Conservation (phyloP, 257 asterid species). For the Dorcoceras hygrometricum region DNA sequence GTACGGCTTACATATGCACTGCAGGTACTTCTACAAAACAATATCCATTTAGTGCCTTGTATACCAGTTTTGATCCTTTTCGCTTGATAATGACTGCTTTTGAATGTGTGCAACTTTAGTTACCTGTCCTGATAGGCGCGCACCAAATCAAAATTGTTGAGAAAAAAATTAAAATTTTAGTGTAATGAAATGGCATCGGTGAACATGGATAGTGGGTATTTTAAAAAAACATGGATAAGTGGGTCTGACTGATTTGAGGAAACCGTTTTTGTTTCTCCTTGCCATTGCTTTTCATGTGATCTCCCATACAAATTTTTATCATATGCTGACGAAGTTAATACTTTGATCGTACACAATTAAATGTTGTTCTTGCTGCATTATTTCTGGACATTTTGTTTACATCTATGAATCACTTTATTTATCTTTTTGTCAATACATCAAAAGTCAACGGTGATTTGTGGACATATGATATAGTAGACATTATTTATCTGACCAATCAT, state of each 20-base stretch:
- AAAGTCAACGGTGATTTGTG: constrained; percentile 4
- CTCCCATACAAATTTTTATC: neutral
- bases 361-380: constrained; percentile 13
- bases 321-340: constrained; percentile 1
- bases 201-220: no score
- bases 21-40: constrained; percentile 55
- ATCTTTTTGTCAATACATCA: constrained; percentile 13
- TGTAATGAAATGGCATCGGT: constrained; percentile 12
- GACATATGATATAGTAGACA: constrained; percentile 4
- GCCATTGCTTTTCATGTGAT: constrained; percentile 13
- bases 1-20: constrained; percentile 92
- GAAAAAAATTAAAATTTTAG: constrained; percentile 4
- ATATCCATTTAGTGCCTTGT: neutral
- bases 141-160: constrained; percentile 19
- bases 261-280: constrained; percentile 23
- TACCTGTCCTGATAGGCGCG: neutral
- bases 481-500: constrained; percentile 13
- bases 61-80: constrained; percentile 22
- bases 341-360: neutral
- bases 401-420: constrained; percentile 17
- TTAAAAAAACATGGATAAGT: neutral
- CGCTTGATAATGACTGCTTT: constrained; percentile 13
- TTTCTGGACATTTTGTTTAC: constrained; percentile 9
- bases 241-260: constrained; percentile 16
- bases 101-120: constrained; percentile 18